Evolutionary conservation across 768 basidiomycete species (phyloP), one percentile per base, ranked within the genome.

Genomic region (Daedaleopsis sinensis): DNA sequence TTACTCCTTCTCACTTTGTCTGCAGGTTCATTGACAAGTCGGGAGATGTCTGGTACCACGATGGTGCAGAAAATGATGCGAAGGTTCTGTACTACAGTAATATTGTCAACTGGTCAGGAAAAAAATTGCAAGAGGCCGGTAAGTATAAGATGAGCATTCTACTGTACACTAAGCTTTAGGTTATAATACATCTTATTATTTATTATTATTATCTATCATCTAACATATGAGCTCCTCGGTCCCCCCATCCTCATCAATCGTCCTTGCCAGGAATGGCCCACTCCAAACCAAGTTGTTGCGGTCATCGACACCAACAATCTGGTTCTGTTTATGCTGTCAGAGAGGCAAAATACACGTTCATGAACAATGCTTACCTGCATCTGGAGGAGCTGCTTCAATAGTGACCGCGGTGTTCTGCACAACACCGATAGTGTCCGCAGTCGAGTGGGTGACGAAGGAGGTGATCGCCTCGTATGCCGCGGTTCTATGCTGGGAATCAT

Each of bases 401-500:
- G 90, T 86, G 42, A 94, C 79, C 36, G 88, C 80, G 8, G 94
- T 91, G 68, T 87, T 92, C 65, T 91, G 89, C 15, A 98, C 91
- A 48, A 93, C 87, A 9, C 83, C 74, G 48, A 98, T 84, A 19
- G 87, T 86, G 69, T 98, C 95, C 24, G 81, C 74, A 4, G 93
- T 86, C 0, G 94, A 86, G 64, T 96, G 88, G 2, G 88, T 83
- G 42, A 95, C 83, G 69, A 92, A 94, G 5, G 93, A 88, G 1
- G 93, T 89, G 63, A 98, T 91, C 12, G 96, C 94, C 73, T 98
- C 94, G 71, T 99, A 98, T 2, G 96, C 96, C 5, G 96, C 90
- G 2, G 94, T 96, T 64, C 97, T 85, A 77, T 89, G 94, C 76
- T 97, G 96, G 46, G 90, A 81, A 71, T 98, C 96, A 72, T 97